Evolutionary conservation across 2,329 filamentous ascomycete genomes (phyloP).

Genomic region (Alternaria longipes): DNA sequence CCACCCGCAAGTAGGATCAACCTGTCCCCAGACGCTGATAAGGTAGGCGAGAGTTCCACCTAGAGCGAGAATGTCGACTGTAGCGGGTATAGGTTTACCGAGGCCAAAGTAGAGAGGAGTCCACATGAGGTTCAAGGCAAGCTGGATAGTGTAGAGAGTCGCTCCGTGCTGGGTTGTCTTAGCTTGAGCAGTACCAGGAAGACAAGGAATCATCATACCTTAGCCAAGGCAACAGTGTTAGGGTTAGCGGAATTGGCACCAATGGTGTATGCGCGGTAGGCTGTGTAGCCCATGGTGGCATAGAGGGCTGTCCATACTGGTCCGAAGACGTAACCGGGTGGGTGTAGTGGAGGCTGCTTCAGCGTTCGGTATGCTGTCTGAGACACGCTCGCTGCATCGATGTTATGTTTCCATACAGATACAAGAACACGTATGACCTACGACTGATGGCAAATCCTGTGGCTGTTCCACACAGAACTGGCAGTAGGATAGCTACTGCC

Average conservation of each 20-base stretch:
- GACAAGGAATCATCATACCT: slow-evolving; percentile 47
- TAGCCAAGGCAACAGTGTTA: slow-evolving; percentile 65
- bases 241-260: slow-evolving; percentile 65
- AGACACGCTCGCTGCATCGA: slow-evolving; percentile 37
- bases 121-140: slow-evolving; percentile 86
- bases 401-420: slow-evolving; percentile 5
- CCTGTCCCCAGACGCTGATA: slow-evolving; percentile 76
- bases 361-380: slow-evolving; percentile 71
- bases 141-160: slow-evolving; percentile 85
- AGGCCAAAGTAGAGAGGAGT: slow-evolving; percentile 92
- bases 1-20: slow-evolving; percentile 78
- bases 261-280: slow-evolving; percentile 76
- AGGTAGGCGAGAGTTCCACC: slow-evolving; percentile 75
- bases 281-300: slow-evolving; percentile 84
- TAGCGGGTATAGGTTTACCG: slow-evolving; percentile 76
- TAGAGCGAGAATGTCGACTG: slow-evolving; percentile 77
- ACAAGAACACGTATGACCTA: slow-evolving; percentile 53
- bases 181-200: slow-evolving; percentile 2
- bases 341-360: slow-evolving; percentile 70
- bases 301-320: slow-evolving; percentile 69
- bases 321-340: slow-evolving; percentile 66
- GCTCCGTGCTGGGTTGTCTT: slow-evolving; percentile 64
- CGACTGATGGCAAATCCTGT: slow-evolving; percentile 74
- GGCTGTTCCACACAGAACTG: slow-evolving; percentile 75
- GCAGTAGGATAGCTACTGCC: slow-evolving; percentile 77